A percentile compares a stretch with the other conserved stretches of the same genome.
These are phyloP conservation scores for Aspergillus sp. DNA, from an alignment of 2,329 filamentous ascomycete species.

Conservation along the genomic window DNA sequence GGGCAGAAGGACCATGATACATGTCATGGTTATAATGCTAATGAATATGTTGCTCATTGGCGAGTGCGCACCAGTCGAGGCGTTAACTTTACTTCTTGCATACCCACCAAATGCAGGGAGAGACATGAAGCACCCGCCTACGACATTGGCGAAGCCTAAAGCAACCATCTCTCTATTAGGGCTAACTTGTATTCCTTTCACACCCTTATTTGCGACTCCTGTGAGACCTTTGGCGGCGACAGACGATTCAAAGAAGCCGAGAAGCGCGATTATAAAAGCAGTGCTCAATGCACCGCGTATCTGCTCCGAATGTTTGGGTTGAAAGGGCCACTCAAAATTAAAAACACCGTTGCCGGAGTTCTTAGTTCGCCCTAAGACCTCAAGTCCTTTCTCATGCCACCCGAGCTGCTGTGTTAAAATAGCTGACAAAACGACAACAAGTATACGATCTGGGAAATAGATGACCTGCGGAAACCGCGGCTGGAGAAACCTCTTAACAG, in stretches of 20 bases:
- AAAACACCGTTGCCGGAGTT: constrained; percentile 70
- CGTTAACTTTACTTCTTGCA: constrained; percentile 92
- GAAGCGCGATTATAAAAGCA: constrained; percentile 85
- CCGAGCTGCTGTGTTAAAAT: constrained; percentile 72
- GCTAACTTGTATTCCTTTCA: constrained; percentile 79
- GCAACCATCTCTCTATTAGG: constrained; percentile 93
- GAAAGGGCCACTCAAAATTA: constrained; percentile 82
- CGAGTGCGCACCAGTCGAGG: constrained; percentile 84
- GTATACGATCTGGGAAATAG: constrained; percentile 86
- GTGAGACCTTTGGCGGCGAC: constrained; percentile 91
- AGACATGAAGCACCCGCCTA: constrained; percentile 88
- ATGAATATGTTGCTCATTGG: constrained; percentile 92
- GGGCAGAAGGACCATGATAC: constrained; percentile 77
- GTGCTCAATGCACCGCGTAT: constrained; percentile 86
- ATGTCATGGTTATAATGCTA: constrained; percentile 76
- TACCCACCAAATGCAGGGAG: constrained; percentile 95
- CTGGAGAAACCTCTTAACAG: constrained; percentile 77
- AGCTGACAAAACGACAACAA: constrained; percentile 83
- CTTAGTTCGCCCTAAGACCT: constrained; percentile 76
- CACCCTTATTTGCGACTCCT: constrained; percentile 54
- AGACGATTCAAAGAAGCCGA: constrained; percentile 98
- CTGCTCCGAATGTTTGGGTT: constrained; percentile 71
- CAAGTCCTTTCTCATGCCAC: constrained; percentile 79
- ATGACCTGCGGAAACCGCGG: constrained; percentile 76
- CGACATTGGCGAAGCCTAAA: constrained; percentile 83